Conservation (phyloP, 257 asterid genomes). For the Nicotiana paniculata region DNA sequence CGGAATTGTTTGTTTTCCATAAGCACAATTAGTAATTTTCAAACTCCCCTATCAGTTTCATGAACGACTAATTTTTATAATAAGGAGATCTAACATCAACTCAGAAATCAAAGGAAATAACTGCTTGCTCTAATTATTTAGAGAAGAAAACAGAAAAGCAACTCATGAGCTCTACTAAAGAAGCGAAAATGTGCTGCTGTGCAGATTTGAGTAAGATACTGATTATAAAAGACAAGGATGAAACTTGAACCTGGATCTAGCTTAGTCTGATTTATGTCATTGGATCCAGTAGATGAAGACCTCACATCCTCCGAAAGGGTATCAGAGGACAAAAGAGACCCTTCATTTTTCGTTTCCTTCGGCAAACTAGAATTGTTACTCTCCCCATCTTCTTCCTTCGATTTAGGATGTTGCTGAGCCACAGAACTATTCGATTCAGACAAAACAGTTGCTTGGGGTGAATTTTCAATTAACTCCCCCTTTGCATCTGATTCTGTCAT, state of each 20-base stretch:
- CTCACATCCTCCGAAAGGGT: conserved; percentile 13
- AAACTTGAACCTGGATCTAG: conserved; percentile 6
- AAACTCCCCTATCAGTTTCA: neutral
- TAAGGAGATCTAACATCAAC: neutral
- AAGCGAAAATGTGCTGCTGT: neutral
- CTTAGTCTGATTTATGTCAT: neutral
- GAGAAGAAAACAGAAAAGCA: neutral
- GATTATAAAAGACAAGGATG: neutral
- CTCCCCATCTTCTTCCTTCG: neutral
- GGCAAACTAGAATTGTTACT: conserved; percentile 4
- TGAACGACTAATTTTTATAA: neutral
- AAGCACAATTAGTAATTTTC: neutral
- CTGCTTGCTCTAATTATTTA: neutral
- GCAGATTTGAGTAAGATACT: neutral
- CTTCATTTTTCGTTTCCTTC: conserved; percentile 13
- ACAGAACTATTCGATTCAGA: conserved; percentile 14
- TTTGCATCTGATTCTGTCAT: conserved; percentile 14
- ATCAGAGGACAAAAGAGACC: neutral
- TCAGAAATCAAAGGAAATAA: neutral
- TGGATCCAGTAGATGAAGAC: conserved; percentile 25
- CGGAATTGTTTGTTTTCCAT: neutral
- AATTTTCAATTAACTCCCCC: neutral
- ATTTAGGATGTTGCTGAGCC: neutral
- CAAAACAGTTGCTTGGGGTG: neutral
- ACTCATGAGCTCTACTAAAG: neutral